Evolutionary conservation across 352 stramenopile genomes (phyloP), one percentile per base, ranked within the genome.

Genomic region (Pythium dissotocum): DNA sequence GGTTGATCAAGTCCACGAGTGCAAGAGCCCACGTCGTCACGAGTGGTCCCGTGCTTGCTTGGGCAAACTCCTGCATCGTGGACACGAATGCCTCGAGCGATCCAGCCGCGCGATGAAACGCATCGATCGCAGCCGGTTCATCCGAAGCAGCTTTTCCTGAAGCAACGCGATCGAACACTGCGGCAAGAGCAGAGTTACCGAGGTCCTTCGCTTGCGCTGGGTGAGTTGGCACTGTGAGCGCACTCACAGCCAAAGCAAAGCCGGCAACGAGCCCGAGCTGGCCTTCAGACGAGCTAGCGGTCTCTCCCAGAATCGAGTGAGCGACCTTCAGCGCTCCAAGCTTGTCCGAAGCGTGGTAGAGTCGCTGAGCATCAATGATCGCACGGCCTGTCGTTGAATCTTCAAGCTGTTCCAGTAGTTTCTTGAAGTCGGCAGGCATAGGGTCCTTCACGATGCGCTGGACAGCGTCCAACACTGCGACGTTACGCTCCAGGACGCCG

Each of bases 241-340:
- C 60, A 60, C 61, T 62, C 26, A 72, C 35, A 12, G 53, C 56
- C 2, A 72, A 49, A 14, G 33, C 59, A 51, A 69, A 56, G 28
- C 36, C 38, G 7, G 49, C 63, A 0, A 61, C 42, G 5, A 24
- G 28, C 1, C 51, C 58, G n/a, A 33, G 51, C 26, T 67, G 40
- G 1, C 48, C 21, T 14, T 42, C 44, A 2, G 56, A n/a, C 9
- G 30, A 21, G 1, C n/a, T 18, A 24, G 24, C 10, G 2, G 16
- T 40, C 26, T 30, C 13, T 26, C 30, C 32, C 9, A 73, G 51
- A 2, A 62, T 32, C 10, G 46, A 24, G 16, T 30, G 46, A 21
- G 32, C 32, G n/a, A 7, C 24, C 28, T 58, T 24, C 52, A 58
- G 24, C 4, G 52, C 52, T 26, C 6, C 58, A n/a, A 30, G 21